Evolutionary conservation across 192 early-diverging fungal genomes (phyloP).

Genomic region (Gigaspora rosea): DNA sequence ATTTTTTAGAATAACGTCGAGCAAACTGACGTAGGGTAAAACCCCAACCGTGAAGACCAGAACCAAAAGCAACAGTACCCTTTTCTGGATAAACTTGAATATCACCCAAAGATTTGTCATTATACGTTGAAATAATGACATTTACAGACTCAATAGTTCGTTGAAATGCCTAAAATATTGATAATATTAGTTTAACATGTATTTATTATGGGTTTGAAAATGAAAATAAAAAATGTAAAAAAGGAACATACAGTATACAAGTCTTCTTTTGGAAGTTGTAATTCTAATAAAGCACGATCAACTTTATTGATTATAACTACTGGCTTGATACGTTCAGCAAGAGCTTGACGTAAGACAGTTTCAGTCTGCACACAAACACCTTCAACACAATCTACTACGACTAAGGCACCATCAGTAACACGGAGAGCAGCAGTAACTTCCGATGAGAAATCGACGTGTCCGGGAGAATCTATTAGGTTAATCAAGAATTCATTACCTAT

Average conservation of each 20-base stretch:
- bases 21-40: constrained; percentile 99
- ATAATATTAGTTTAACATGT: constrained; percentile 26
- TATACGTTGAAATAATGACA: constrained; percentile 96
- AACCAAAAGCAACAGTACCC: constrained; percentile 97
- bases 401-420: constrained; percentile 98
- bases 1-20: constrained; percentile 95
- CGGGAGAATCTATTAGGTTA: constrained; percentile 99
- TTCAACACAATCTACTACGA: constrained; percentile 98
- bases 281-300: constrained; percentile 96
- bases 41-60: constrained; percentile 98
- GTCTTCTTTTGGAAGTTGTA: constrained; percentile 94
- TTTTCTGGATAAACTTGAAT: constrained; percentile 90
- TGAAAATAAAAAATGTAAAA: not conserved
- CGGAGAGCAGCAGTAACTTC: constrained; percentile 98
- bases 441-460: constrained; percentile 99
- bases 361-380: constrained; percentile 99
- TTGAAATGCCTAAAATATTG: constrained; percentile 74
- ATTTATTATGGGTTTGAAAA: not conserved
- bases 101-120: constrained; percentile 85
- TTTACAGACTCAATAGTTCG: constrained; percentile 97
- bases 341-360: constrained; percentile 97
- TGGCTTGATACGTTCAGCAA: constrained; percentile 97
- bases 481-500: constrained; percentile 90
- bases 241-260: constrained; percentile 70
- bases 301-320: constrained; percentile 99